Evolutionary conservation across 1,139 yeast genomes (phyloP), one percentile per base, ranked within the genome.

Genomic region (Kodamaea sp.): DNA sequence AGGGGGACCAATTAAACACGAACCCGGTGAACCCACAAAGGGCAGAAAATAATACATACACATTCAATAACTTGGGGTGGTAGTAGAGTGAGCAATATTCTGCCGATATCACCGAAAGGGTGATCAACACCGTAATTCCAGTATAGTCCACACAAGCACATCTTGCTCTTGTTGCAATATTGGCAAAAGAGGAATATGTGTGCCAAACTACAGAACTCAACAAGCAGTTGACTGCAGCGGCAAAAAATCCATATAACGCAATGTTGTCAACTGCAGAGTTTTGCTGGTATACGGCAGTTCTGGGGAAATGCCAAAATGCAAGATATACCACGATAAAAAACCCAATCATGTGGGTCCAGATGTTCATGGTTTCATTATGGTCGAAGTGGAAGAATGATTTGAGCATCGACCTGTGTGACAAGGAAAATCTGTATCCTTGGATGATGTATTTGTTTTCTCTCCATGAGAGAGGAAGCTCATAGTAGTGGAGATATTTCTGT

Each of bases 71-170:
- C 22, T 60, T 53, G 4, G 86, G 81, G 48, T 78, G 75, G 44
- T 83, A 70, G 55, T 78, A 82, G 39, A 92, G 71, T 1, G 92
- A 76, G 24, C 88, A 77, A 57, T 86, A 89, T 58, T 90, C 96
- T 0, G 92, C 83, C 4, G 95, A 78, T 27, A 92, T 68, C 32
- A 92, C 84, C 1, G 96, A 86, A n/a, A 95, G 90, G 0, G 96
- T 84, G 47, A 92, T 89, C 43, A 92, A 67, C 9, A 89, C 75
- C 0, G 97, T 88, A 47, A 92, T 92, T 1, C 98, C 98, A 7
- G 96, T 84, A 58, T 92, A 92, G 63, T 92, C 98, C 29, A 90
- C 81, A 60, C 98, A 92, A 0, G 97, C 96, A 61, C 86, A 87
- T 38, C 78, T 76, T 43, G 81, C 73, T 55, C 96, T 74, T 38